A percentile compares a stretch with the other conserved stretches of the same genome.
These are phyloP conservation scores for Aspergillus avenaceus DNA, from an alignment of 495 filamentous ascomycete species.

Conservation along the genomic window DNA sequence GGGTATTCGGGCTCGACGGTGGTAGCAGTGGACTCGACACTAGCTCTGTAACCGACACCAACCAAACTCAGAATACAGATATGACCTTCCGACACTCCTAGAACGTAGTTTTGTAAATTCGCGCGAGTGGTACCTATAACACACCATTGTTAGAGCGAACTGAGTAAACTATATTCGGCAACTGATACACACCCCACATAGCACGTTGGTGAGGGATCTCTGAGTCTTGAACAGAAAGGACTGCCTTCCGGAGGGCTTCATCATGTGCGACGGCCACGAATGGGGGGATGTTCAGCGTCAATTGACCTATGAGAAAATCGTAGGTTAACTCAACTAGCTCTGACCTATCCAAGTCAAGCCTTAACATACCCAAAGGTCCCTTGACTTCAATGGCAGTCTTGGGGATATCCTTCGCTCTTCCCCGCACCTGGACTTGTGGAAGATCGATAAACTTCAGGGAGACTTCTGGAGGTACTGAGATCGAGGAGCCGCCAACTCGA, in stretches of 20 bases:
- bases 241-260: slow-evolving; percentile 52
- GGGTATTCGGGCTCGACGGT: slow-evolving; percentile 62
- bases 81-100: slow-evolving; percentile 94
- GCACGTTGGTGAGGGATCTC: slow-evolving; percentile 70
- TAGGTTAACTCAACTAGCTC: slow-evolving; percentile 5
- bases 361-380: slow-evolving; percentile 65
- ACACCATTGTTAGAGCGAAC: slow-evolving; percentile 8
- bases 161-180: background rate
- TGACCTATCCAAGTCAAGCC: background rate
- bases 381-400: slow-evolving; percentile 60
- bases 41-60: slow-evolving; percentile 94
- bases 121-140: slow-evolving; percentile 78
- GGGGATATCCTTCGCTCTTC: slow-evolving; percentile 49
- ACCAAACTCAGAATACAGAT: slow-evolving; percentile 86
- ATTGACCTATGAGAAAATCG: slow-evolving; percentile 48
- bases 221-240: slow-evolving; percentile 61
- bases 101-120: slow-evolving; percentile 82
- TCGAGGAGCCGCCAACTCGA: slow-evolving; percentile 76
- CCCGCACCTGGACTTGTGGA: slow-evolving; percentile 45
- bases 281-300: slow-evolving; percentile 66
- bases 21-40: slow-evolving; percentile 71
- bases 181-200: slow-evolving; percentile 84
- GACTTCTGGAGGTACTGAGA: slow-evolving; percentile 82
- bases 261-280: slow-evolving; percentile 71
- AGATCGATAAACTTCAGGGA: slow-evolving; percentile 61